Conservation (phyloP, 257 asterid species). For the Ophiorrhiza pumila region DNA sequence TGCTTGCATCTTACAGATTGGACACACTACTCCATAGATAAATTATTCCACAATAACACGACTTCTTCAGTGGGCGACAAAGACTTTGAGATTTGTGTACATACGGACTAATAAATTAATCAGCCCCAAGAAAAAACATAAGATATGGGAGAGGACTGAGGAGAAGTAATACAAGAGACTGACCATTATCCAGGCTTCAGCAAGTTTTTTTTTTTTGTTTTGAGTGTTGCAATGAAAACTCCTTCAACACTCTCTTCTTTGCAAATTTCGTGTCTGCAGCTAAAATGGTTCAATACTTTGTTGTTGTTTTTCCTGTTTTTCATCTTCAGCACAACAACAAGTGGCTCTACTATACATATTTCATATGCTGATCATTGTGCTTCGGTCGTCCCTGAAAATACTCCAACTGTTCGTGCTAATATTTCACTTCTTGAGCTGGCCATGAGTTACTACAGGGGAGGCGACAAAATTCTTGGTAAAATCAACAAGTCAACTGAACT, state of each 20-base stretch:
- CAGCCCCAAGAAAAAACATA: neutral
- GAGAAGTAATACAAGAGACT: neutral
- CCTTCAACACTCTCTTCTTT: neutral
- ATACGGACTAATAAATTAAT: neutral
- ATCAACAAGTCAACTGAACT: slow-evolving; percentile 5
- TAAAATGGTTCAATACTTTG: neutral
- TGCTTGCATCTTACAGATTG: neutral
- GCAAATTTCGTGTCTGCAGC: neutral
- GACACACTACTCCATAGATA: too few relatives aligned
- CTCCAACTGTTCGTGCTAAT: neutral
- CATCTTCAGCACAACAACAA: slow-evolving; percentile 9
- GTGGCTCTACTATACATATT: slow-evolving; percentile 4
- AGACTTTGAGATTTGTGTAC: neutral
- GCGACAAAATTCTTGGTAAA: slow-evolving; percentile 18
- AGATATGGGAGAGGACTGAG: neutral
- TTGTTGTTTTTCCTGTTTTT: slow-evolving; percentile 21
- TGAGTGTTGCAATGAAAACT: neutral
- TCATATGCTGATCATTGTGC: slow-evolving; percentile 49
- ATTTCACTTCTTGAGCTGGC: neutral
- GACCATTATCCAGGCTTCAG: neutral
- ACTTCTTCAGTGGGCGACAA: neutral
- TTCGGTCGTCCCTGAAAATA: slow-evolving; percentile 38
- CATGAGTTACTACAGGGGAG: slow-evolving; percentile 25
- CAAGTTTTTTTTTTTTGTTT: neutral
- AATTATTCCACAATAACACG: too few relatives aligned